Conservation (phyloP, 2,329 filamentous ascomycete genomes). For the Penicillium rolfsii region DNA sequence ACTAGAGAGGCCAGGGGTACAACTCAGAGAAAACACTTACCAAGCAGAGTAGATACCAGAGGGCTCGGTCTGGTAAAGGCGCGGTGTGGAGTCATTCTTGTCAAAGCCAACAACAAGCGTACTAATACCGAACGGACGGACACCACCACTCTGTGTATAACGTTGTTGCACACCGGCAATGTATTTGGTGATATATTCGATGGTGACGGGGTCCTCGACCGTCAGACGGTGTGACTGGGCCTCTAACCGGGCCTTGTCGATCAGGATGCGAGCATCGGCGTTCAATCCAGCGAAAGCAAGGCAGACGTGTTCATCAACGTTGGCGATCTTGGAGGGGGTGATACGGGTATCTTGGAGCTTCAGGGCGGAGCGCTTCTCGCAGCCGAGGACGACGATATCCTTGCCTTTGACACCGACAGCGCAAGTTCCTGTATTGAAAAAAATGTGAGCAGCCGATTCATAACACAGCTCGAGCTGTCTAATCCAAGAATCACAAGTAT, state of each 20-base stretch:
- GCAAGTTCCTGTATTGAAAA: constrained; percentile 72
- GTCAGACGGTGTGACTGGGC: constrained; percentile 96
- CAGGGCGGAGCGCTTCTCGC: constrained; percentile 98
- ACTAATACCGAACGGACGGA: constrained; percentile 97
- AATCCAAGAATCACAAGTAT: constrained; percentile 24
- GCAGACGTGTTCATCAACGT: constrained; percentile 93
- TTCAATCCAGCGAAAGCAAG: constrained; percentile 97
- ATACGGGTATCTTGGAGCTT: constrained; percentile 99
- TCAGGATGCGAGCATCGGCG: constrained; percentile 94
- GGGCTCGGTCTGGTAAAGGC: constrained; percentile 98
- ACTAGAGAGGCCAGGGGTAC: background rate
- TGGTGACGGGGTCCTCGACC: constrained; percentile 93
- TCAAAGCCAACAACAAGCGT: constrained; percentile 99
- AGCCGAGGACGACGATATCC: constrained; percentile 93
- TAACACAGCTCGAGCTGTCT: background rate
- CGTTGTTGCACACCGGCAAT: constrained; percentile 96
- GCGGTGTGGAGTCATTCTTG: constrained; percentile 82
- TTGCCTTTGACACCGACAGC: constrained; percentile 95
- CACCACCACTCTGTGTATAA: constrained; percentile 98
- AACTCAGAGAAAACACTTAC: constrained; percentile 57
- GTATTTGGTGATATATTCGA: constrained; percentile 99
- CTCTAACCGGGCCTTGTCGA: constrained; percentile 97
- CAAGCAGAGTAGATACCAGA: constrained; percentile 99
- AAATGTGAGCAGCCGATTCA: constrained; percentile 16
- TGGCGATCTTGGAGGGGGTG: constrained; percentile 96